A percentile compares a stretch with the other conserved stretches of the same genome.
Evolutionary conservation across 2,329 filamentous ascomycete species (phyloP).

Genomic region (Aspergillus ustus): DNA sequence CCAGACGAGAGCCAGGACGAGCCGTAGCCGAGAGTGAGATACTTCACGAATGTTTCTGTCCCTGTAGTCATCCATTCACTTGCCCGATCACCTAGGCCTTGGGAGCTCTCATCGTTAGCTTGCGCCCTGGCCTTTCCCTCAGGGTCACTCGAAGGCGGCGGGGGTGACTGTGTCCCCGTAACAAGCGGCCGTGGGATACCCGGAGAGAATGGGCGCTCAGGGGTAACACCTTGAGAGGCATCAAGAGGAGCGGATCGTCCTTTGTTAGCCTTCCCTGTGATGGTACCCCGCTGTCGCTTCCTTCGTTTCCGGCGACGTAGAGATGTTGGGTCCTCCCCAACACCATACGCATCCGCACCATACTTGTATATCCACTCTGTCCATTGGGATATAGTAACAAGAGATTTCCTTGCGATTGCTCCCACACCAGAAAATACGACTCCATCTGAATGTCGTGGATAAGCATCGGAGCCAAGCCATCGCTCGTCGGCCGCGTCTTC

Average conservation of each 20-base stretch:
- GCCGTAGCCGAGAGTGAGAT: constrained; percentile 56
- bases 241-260: constrained; percentile 7
- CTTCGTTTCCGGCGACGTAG: constrained; percentile 55
- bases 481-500: constrained; percentile 39
- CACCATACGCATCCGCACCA: constrained; percentile 82
- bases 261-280: constrained; percentile 18
- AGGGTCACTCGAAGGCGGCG: constrained; percentile 22
- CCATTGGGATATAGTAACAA: constrained; percentile 79
- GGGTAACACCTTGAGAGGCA: constrained; percentile 19
- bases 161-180: constrained; percentile 26
- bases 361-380: constrained; percentile 85
- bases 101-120: constrained; percentile 23
- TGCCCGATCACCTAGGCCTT: constrained; percentile 25
- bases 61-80: constrained; percentile 39
- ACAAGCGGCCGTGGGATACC: constrained; percentile 52
- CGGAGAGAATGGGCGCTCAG: constrained; percentile 37
- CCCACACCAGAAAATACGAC: constrained; percentile 84
- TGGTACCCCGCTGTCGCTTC: constrained; percentile 35
- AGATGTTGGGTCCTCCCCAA: constrained; percentile 76
- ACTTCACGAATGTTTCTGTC: constrained; percentile 54
- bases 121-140: constrained; percentile 19
- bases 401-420: constrained; percentile 69
- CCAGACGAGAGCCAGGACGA: constrained; percentile 50
- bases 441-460: constrained; percentile 75
- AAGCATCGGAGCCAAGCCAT: constrained; percentile 76